Evolutionary conservation across 2,329 filamentous ascomycete species (phyloP).

Genomic region (Exophiala sideris): DNA sequence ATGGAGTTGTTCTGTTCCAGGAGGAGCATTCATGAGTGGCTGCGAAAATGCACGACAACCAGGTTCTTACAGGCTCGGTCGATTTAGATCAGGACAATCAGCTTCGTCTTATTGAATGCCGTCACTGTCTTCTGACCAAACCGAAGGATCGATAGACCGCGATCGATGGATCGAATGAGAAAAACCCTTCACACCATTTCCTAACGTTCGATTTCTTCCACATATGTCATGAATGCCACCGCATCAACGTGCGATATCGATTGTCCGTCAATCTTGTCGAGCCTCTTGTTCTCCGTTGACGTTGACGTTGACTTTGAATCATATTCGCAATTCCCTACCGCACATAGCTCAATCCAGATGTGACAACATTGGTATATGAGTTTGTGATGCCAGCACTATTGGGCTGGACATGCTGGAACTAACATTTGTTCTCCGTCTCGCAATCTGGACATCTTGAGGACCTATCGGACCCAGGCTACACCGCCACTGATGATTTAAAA

Average conservation of each 20-base stretch:
- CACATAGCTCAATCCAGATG: not conserved
- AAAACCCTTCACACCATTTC: not conserved
- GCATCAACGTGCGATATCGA: not conserved
- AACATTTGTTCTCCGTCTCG: too few relatives aligned
- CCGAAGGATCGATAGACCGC: slow-evolving; percentile 25
- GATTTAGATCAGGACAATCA: slow-evolving; percentile 10
- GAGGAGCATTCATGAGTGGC: slow-evolving; percentile 7
- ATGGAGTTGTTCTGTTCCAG: slow-evolving; percentile 19
- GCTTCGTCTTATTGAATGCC: slow-evolving; percentile 20
- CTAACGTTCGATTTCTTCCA: slow-evolving; percentile 1
- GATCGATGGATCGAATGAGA: slow-evolving; percentile 24
- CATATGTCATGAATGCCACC: not conserved
- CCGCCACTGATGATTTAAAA: too few relatives aligned
- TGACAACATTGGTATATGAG: not conserved
- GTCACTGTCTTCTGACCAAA: slow-evolving; percentile 13
- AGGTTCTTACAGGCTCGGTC: slow-evolving; percentile 14
- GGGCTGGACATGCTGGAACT: too few relatives aligned
- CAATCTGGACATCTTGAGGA: too few relatives aligned
- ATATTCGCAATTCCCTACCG: too few relatives aligned
- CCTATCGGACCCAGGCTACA: too few relatives aligned
- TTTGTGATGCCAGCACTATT: not conserved
- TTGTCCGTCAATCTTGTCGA: not conserved
- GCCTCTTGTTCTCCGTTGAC: not conserved
- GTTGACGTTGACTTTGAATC: not conserved
- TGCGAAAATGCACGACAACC: slow-evolving; percentile 7